Conservation (phyloP, 306 rosid species). For the Gastrolobium villosum region DNA sequence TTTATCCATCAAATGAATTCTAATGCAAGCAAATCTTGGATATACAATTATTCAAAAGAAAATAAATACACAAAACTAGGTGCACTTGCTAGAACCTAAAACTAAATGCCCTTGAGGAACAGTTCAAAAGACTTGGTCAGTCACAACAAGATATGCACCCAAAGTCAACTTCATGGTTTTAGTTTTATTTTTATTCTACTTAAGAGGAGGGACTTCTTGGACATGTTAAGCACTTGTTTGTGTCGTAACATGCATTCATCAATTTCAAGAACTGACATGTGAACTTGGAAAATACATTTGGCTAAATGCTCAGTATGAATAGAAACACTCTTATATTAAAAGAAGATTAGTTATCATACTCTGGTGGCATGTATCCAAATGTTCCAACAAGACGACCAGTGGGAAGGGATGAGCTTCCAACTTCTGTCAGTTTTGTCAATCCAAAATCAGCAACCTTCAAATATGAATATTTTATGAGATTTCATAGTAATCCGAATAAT, state of each 20-base stretch:
- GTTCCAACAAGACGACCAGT: conserved; percentile 93
- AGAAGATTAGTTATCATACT: conserved; percentile 60
- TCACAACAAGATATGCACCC: conserved; percentile 12
- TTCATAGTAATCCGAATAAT: conserved; percentile 18
- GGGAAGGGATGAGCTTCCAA: conserved; percentile 81
- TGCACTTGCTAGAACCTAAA: conserved; percentile 31
- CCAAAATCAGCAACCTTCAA: conserved; percentile 97
- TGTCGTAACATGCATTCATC: conserved; percentile 1
- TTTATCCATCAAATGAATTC: too few relatives aligned
- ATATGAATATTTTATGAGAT: conserved; percentile 41
- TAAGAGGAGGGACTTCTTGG: neutral
- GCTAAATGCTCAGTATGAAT: conserved; percentile 17
- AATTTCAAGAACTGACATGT: neutral
- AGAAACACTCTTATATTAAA: neutral
- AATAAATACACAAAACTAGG: conserved; percentile 7
- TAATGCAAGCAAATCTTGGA: neutral
- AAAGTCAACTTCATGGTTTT: neutral
- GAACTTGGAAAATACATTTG: conserved; percentile 12
- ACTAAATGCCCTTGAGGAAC: neutral
- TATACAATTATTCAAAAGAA: neutral
- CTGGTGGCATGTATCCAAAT: conserved; percentile 99
- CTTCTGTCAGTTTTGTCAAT: conserved; percentile 89
- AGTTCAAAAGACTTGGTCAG: neutral
- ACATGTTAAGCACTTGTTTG: neutral
- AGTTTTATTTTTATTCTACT: neutral